Base-by-base conservation (phyloP, 2,329 filamentous ascomycete genomes). In the Hypoxylon sp. region DNA sequence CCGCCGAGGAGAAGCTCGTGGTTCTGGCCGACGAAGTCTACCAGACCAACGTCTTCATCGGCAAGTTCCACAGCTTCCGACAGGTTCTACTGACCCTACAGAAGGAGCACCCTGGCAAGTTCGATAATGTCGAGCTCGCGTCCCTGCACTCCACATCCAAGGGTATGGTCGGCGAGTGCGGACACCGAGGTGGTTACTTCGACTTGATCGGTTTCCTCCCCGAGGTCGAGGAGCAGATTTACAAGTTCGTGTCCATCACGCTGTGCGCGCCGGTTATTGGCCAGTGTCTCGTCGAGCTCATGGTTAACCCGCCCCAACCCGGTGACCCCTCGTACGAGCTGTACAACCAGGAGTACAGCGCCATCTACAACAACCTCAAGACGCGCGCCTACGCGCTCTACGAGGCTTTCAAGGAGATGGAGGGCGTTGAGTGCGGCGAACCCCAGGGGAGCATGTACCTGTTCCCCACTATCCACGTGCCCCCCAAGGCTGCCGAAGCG, bases 361-460 rank as follows among this genome's bases (percentile, higher is more conserved):
- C 82, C 75, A 98, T 98, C 80, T 94, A 90, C 80, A 82, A 90
- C 58, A 92, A 93, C 53, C 86, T 99, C 64, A 89, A 89, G 77
- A 82, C 92, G 80, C 91, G 96, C 71, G 96, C 96, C 41, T 87
- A 85, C 65, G 94, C 96, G 5, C 86, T 99, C 53, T 96, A 97
- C 82, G 87, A 94, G 75, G 94, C 95, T 28, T 99, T 99, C 82
- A 85, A 89, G 80, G 83, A 93, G 78, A 98, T 99, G 96, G 95
- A 98, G 81, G 96, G 96, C 64, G 95, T 99, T 65, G 89, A 94
- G 79, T 97, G 94, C 82, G 91, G 92, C 75, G 86, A 89, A 73
- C 96, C 96, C 61, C 92, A 97, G 87, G 96, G 96, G 67, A 91
- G 92, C 79, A 99, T 99, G 96, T 99, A 99, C 84, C 91, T 99